Base-by-base conservation (phyloP, 2,329 filamentous ascomycete genomes). In the Cadophora sp. region DNA sequence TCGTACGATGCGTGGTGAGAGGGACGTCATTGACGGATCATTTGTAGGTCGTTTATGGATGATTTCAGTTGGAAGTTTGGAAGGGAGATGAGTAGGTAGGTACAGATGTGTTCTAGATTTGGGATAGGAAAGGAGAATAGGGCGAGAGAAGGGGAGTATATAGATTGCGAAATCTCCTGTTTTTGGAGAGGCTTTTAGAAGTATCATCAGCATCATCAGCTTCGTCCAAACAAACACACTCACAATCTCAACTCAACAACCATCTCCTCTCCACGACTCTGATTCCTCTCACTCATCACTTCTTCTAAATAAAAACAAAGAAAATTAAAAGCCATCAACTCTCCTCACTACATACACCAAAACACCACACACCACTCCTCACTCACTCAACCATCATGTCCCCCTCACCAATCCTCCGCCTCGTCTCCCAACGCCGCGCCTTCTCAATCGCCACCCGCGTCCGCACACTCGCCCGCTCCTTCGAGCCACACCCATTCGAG, bases 401-500 rank as follows among this genome's bases (percentile, higher is more conserved):
- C n/a, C n/a, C n/a, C n/a, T 56, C 59, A 14, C 70, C 69, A 40
- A 58, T 68, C 48, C n/a, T 69, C n/a, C 58, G 67, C n/a, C 48
- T 55, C 9, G 46, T 63, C 19, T 12, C 66, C 24, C 68, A 66
- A 66, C 65, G 67, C 27, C 67, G 71, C 34, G 22, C 63, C 8
- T 67, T 74, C 68, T 68, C 64, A 46, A 58, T 71, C 46, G 62
- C 60, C 22, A 58, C 71, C 24, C 70, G 72, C 27, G 67, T 68
- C 26, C 67, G 73, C 29, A 48, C 63, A n/a, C n/a, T 65, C 9
- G 67, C 65, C 8, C 67, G 67, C 56, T 50, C 60, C 11, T 67
- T 70, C 27, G 71, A 74, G 58, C 67, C 69, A 7, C 71, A 73
- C 69, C 73, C 72, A 24, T 72, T 72, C 40, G 71, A 70, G 31